phyloP scores from a whole-genome alignment of 2,329 filamentous ascomycete species.

The Xylariaceae sp. region DNA sequence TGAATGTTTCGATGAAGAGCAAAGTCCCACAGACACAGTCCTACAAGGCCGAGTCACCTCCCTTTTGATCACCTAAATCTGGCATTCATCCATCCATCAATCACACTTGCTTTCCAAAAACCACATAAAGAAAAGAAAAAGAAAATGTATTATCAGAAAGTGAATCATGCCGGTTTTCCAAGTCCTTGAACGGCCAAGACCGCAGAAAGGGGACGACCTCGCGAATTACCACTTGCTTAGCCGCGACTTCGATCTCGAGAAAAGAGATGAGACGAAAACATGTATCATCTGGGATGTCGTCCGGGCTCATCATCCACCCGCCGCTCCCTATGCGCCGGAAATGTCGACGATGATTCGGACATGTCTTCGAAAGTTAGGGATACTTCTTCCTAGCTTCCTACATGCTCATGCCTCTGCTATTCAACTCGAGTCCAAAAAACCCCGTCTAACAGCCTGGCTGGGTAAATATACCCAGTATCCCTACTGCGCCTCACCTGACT shows the following conservation, averaged over 20 bases:
- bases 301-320: neutral
- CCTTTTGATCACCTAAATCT: neutral
- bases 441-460: conserved; percentile 28
- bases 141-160: neutral
- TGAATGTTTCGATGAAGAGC: no score
- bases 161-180: neutral
- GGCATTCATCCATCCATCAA: no score
- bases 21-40: neutral
- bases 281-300: neutral
- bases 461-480: conserved; percentile 14
- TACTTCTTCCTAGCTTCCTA: conserved; percentile 24
- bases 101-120: no score
- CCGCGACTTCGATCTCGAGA: conserved; percentile 6
- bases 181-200: neutral
- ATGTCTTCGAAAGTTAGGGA: conserved; percentile 8
- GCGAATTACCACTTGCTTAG: conserved; percentile 12
- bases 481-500: neutral
- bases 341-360: neutral
- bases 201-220: neutral
- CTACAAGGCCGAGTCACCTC: neutral
- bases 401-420: neutral
- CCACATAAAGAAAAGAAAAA: no score
- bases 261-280: conserved; percentile 8
- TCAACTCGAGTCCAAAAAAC: neutral
- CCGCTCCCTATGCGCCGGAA: neutral